These are phyloP conservation scores for Lunasporangiospora selenospora DNA, from an alignment of 192 early-diverging fungal species.

Conservation along the genomic window DNA sequence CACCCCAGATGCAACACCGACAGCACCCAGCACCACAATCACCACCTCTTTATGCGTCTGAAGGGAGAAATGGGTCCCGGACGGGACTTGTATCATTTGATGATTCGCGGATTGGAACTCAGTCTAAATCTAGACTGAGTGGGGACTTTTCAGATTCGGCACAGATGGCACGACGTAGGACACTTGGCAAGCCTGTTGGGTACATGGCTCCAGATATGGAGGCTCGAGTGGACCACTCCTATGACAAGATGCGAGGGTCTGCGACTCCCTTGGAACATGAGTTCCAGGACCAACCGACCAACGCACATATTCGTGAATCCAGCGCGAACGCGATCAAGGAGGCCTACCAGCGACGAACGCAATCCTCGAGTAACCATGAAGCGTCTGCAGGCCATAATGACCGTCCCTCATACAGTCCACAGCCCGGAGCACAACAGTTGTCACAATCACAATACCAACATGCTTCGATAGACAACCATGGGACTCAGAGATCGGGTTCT, in stretches of 20 bases:
- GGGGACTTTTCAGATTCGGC: constrained; percentile 15
- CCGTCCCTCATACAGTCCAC: too few species aligned
- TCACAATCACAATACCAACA: too few species aligned
- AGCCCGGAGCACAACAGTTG: too few species aligned
- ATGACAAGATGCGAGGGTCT: constrained; percentile 4
- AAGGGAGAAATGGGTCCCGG: neutral
- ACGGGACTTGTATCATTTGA: constrained; percentile 3
- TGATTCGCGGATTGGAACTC: constrained; percentile 1
- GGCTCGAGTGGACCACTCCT: neutral
- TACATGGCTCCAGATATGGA: constrained; percentile 18
- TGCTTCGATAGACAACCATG: too few species aligned
- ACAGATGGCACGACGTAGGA: constrained; percentile 30
- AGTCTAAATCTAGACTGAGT: constrained; percentile 5
- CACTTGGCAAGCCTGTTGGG: constrained; percentile 37
- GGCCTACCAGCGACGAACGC: too few species aligned
- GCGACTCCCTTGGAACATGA: neutral
- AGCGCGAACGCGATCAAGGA: too few species aligned
- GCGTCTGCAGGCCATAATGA: too few species aligned
- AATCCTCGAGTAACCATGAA: too few species aligned
- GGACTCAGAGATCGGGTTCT: too few species aligned
- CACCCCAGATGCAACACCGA: too few species aligned
- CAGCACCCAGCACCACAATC: neutral
- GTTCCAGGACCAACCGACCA: too few species aligned
- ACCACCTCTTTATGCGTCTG: neutral
- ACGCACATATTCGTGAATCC: too few species aligned